Base-by-base conservation (phyloP, 2,329 filamentous ascomycete species). In the Exophiala bonariae region DNA sequence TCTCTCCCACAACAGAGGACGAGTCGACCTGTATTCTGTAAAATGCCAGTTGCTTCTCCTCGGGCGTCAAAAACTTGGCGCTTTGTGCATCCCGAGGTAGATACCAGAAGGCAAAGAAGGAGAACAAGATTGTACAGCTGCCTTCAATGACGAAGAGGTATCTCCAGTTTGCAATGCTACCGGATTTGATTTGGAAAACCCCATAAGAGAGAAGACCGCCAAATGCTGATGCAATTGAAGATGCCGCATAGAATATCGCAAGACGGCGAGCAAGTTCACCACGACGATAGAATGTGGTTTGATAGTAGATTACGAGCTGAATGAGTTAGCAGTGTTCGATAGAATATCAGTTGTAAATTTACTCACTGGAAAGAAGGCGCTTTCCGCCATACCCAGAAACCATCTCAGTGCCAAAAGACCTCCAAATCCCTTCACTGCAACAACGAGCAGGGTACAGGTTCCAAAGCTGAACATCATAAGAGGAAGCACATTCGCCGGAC, bases 11-110 rank as follows among this genome's bases (percentile, higher is more conserved):
- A 1, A 78, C 70, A 0, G 85, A 81, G 2, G 85, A 89, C 5
- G 81, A 85, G 63, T 92, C 87, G 41, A 88, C 77, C 53, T 86
- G 83, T 53, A 90, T 86, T n/a, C 87, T 82, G 59, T 82, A 80
- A 59, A 81, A 84, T 3, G 86, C 87, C 1, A 90, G 75, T 7
- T 74, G 71, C 59, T 82, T 85, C 63, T 91, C 85, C 2, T 82
- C 80, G 2, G 78, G 72, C 47, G 66, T 81, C 16, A 90, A 72
- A 59, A 90, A 90, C 1, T 65, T 72, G 1, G 85, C 85, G 53
- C 82, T 76, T 28, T 79, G 74, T 0, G 84, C 82, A 37, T 77
- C 83, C 44, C 67, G 73, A 0, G 87, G 87, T 1, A 91, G 76
- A 58, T 86, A 88, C 67, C 78, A 83, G 64, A 77, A 87, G 1